Evolutionary conservation across 306 rosid species (phyloP).

Genomic region (Trichosanthes truncata): DNA sequence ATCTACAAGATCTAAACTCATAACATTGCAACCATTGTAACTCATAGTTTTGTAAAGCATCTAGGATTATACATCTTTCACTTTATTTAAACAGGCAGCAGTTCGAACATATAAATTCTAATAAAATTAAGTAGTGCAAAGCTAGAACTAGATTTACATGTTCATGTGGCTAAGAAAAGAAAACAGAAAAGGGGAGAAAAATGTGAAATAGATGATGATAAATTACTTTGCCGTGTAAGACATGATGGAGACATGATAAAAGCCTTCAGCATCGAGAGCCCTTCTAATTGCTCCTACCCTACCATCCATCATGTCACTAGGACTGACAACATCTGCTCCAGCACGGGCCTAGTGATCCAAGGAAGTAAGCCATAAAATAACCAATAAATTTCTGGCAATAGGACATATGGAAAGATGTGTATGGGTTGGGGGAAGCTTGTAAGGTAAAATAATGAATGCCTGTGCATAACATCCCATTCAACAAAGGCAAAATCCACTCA

Average conservation of each 20-base stretch:
- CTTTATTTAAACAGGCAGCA: background rate
- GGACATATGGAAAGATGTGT: background rate
- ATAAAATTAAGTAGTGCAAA: background rate
- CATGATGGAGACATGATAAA: conserved; percentile 85
- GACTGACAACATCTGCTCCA: conserved; percentile 97
- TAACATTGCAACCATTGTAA: background rate
- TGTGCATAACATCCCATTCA: background rate
- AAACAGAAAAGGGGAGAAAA: conserved; percentile 3
- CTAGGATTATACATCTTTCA: background rate
- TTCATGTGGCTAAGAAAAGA: background rate
- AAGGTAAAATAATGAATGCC: background rate
- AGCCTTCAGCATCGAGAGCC: conserved; percentile 96
- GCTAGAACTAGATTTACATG: background rate
- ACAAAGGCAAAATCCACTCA: background rate
- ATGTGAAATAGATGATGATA: background rate
- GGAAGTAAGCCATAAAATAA: conserved; percentile 5
- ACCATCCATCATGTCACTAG: conserved; percentile 99
- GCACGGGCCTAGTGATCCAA: conserved; percentile 62
- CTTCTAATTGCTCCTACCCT: conserved; percentile 83
- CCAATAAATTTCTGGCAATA: background rate
- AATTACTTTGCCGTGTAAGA: conserved; percentile 90
- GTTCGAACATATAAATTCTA: background rate
- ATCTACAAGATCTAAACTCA: background rate
- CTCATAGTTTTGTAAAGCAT: background rate
- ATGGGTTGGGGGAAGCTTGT: background rate